Evolutionary conservation across 805 yeast genomes (phyloP), one percentile per base, ranked within the genome.

Genomic region (Pichia exigua): DNA sequence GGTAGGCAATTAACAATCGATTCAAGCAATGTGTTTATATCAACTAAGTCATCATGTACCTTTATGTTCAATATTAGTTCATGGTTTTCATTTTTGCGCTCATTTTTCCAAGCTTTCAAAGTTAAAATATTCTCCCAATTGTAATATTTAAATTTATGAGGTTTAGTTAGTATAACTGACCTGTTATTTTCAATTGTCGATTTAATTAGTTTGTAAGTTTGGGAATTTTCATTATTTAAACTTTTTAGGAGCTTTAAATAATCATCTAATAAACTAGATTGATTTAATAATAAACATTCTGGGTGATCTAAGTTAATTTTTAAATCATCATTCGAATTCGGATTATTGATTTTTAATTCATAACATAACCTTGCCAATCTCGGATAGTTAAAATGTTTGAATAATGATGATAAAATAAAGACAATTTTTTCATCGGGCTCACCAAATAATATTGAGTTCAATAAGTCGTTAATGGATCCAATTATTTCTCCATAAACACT

Each of bases 391-490:
- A 84, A 73, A 58, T 74, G 75, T 9, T 68, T 54, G 54, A 81
- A 82, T 1, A 85, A 64, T 21, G 78, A 75, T 21, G 74, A 70
- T 28, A 86, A 63, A 0, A 80, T 61, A 6, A 73, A 69, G 6
- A 83, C 71, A 1, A 84, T 69, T 6, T 73, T 67, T 13, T 75
- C 72, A 60, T 87, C 95, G 0, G 83, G 85, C 51, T 83, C 88
- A 22, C 81, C 80, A 63, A 84, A 84, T 38, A 79, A 73, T 18
- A 87, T 67, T 1, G 92, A 81, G 22, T 79, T 79, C 4, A 80
- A 67, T 53, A 90, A 68, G 61, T 87, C 92, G 49, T 81, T 85
- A 24, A 85, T 61, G 0, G 75, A 49, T 5, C 48, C 51, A 8
- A 51, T 35, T 4, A 55, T 40, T 35, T 41, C 49, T 2, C 58